Evolutionary conservation across 306 rosid species (phyloP).

Genomic region (Trichosanthes cucumerina): DNA sequence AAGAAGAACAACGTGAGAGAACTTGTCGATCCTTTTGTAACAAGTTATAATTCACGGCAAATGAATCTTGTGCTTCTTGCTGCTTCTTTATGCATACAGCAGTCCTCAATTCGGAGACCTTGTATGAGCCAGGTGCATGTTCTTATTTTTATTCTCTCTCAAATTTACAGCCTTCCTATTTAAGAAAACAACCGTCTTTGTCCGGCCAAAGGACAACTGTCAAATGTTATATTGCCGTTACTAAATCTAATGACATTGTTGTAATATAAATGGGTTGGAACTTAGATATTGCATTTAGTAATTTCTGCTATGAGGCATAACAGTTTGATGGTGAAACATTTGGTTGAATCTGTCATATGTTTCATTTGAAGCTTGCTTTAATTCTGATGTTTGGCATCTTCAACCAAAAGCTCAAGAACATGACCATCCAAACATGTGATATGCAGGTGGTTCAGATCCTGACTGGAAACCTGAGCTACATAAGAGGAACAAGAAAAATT

Average conservation of each 20-base stretch:
- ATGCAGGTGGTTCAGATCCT: constrained; percentile 69
- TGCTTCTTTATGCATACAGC: constrained; percentile 78
- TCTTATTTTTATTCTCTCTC: constrained; percentile 4
- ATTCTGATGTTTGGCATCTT: not conserved
- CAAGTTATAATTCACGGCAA: constrained; percentile 36
- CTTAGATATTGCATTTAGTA: not conserved
- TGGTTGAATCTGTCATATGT: not conserved
- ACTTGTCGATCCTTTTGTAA: constrained; percentile 57
- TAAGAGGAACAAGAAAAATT: constrained; percentile 56
- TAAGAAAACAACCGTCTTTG: not conserved
- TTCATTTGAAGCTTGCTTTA: not conserved
- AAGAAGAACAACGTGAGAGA: constrained; percentile 45
- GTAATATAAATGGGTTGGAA: not conserved
- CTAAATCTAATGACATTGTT: not conserved
- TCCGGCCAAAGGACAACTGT: not conserved
- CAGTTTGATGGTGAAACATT: not conserved
- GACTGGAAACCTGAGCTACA: constrained; percentile 61
- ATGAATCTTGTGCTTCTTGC: constrained; percentile 58
- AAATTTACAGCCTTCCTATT: not conserved
- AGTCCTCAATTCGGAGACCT: constrained; percentile 77
- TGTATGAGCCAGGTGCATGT: constrained; percentile 54
- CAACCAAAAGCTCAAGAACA: not conserved
- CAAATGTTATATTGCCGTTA: not conserved
- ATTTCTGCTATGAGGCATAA: not conserved
- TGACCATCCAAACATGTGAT: constrained; percentile 3